Conservation (phyloP, 2,329 filamentous ascomycete genomes). For the Aspergillus aculeatinus region DNA sequence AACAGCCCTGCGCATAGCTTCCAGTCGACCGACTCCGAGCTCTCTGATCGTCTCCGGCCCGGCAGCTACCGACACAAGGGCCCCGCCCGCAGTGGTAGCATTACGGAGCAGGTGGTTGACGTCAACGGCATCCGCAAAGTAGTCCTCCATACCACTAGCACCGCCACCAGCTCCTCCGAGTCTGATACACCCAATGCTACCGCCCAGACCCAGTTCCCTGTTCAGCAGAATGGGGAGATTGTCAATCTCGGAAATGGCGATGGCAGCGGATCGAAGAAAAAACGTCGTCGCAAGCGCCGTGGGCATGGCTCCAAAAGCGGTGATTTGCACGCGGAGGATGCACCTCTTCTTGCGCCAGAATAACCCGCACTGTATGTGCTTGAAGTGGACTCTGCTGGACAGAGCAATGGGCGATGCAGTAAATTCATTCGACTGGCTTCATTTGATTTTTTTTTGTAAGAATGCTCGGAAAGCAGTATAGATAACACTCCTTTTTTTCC, state of each 20-base stretch:
- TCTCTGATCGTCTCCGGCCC: constrained; percentile 21
- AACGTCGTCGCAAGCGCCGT: constrained; percentile 26
- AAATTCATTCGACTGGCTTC: not conserved
- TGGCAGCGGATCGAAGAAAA: constrained; percentile 22
- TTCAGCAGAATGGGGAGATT: constrained; percentile 14
- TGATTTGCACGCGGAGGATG: constrained; percentile 12
- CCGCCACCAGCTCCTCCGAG: constrained; percentile 54
- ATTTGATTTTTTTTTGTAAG: not conserved
- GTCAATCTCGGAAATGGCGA: constrained; percentile 14
- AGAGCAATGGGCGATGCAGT: constrained; percentile 10
- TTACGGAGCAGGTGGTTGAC: constrained; percentile 76
- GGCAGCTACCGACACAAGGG: constrained; percentile 42
- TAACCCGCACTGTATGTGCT: not conserved
- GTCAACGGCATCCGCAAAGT: constrained; percentile 73
- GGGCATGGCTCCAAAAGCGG: constrained; percentile 13
- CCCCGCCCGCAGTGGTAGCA: constrained; percentile 68
- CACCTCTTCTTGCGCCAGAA: constrained; percentile 16
- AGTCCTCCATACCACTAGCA: constrained; percentile 69
- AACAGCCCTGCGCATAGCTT: constrained; percentile 25
- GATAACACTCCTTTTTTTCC: not conserved
- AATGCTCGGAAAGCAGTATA: not conserved
- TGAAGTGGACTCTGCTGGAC: constrained; percentile 19
- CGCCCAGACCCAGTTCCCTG: constrained; percentile 10
- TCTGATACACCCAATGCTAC: constrained; percentile 17
- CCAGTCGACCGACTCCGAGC: constrained; percentile 23